phyloP scores from a whole-genome alignment of 2,329 filamentous ascomycete species.

The Apiospora saccharicola region DNA sequence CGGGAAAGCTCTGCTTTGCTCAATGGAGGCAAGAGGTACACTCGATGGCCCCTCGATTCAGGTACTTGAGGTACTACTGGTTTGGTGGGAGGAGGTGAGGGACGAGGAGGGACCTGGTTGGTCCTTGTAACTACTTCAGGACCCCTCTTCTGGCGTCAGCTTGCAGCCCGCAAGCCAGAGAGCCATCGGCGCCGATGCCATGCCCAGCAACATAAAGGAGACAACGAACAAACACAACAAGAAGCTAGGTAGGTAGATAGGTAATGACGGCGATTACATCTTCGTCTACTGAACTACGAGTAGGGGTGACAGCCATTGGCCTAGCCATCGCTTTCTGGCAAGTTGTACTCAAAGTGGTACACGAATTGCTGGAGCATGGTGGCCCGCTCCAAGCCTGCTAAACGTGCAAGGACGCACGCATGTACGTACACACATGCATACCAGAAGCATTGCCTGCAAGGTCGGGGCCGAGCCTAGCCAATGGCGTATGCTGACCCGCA shows the following conservation, averaged over 20 bases:
- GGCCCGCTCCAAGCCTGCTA: neutral
- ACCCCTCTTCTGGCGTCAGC: constrained; percentile 19
- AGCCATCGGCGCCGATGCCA: neutral
- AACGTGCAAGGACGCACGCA: neutral
- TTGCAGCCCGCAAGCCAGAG: neutral
- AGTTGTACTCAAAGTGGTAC: neutral
- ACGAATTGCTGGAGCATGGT: neutral
- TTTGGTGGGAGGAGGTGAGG: neutral
- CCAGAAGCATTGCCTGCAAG: constrained; percentile 5
- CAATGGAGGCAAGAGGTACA: neutral
- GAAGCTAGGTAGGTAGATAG: neutral
- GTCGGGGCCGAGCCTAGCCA: constrained; percentile 5
- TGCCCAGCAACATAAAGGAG: neutral
- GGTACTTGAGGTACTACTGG: neutral
- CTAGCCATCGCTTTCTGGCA: neutral
- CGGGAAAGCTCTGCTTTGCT: neutral
- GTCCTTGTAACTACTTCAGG: constrained; percentile 8
- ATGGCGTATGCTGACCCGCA: neutral
- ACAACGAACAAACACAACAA: neutral
- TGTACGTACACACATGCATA: neutral
- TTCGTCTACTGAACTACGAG: neutral
- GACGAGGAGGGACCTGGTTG: neutral
- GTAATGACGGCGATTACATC: neutral
- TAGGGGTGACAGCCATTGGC: neutral
- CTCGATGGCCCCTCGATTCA: constrained; percentile 4